Conservation (phyloP, 1,139 yeast species). For the Hyphopichia fennica region DNA sequence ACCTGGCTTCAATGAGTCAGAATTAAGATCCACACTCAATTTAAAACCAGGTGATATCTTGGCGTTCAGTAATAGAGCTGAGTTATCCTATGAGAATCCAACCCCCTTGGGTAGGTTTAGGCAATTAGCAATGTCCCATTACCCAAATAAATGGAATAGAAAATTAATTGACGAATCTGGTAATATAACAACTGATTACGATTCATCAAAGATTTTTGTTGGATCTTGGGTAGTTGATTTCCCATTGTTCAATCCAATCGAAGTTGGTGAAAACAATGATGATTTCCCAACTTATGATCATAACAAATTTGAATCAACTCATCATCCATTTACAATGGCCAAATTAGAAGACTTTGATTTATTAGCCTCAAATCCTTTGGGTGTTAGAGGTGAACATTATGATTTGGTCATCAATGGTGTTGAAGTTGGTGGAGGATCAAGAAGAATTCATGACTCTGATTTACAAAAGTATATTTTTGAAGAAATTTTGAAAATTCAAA, state of each 20-base stretch:
- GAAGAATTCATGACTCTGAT: conserved; percentile 86
- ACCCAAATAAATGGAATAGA: conserved; percentile 54
- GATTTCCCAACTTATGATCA: conserved; percentile 64
- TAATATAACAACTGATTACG: conserved; percentile 14
- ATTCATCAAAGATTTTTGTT: conserved; percentile 43
- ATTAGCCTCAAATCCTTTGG: conserved; percentile 56
- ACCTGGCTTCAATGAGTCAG: conserved; percentile 13
- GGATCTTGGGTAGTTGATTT: conserved; percentile 88
- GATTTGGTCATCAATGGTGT: conserved; percentile 93
- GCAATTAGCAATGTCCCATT: conserved; percentile 62
- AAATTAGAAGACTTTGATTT: conserved; percentile 63
- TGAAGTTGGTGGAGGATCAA: conserved; percentile 96
- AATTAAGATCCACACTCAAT: conserved; percentile 33
- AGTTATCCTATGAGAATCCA: conserved; percentile 80
- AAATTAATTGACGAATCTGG: conserved; percentile 24
- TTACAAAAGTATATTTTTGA: conserved; percentile 72
- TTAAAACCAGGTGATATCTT: conserved; percentile 69
- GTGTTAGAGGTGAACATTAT: conserved; percentile 88
- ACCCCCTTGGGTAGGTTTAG: conserved; percentile 90
- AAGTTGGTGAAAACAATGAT: conserved; percentile 33
- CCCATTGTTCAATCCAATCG: conserved; percentile 83
- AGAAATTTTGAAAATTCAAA: conserved; percentile 51
- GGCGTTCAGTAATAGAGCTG: conserved; percentile 71
- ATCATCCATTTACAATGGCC: conserved; percentile 97
- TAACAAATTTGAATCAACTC: conserved; percentile 63